phyloP scores from a whole-genome alignment of 352 stramenopile genomes.

The Pythium rishiriense region DNA sequence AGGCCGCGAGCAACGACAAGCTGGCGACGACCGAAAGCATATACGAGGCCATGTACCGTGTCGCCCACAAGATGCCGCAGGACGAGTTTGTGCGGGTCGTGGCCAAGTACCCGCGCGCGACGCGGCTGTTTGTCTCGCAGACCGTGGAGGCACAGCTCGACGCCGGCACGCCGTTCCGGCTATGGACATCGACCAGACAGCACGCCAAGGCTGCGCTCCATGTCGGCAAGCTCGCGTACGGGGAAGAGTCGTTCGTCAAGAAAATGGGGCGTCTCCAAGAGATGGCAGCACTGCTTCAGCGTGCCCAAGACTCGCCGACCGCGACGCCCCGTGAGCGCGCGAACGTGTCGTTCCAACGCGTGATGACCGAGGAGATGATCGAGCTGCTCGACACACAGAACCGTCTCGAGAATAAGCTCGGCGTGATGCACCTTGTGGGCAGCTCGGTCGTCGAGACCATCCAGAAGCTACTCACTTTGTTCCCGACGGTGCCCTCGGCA shows the following conservation, averaged over 20 bases:
- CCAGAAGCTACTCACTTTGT: conserved; percentile 57
- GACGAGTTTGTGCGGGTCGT: conserved; percentile 42
- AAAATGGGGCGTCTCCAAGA: conserved; percentile 42
- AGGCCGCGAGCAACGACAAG: conserved; percentile 42
- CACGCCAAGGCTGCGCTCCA: conserved; percentile 35
- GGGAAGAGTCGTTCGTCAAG: conserved; percentile 42
- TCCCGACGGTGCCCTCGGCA: conserved; percentile 38
- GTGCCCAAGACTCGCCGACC: neutral
- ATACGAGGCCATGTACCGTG: conserved; percentile 39
- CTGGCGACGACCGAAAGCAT: conserved; percentile 50
- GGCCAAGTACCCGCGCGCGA: conserved; percentile 45
- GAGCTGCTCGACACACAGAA: conserved; percentile 44
- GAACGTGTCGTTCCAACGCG: conserved; percentile 41
- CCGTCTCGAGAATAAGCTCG: conserved; percentile 38
- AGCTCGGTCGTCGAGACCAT: conserved; percentile 57
- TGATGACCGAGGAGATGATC: conserved; percentile 54
- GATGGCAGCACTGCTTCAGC: conserved; percentile 36
- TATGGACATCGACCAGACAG: conserved; percentile 29
- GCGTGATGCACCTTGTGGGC: conserved; percentile 43
- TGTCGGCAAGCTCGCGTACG: conserved; percentile 49
- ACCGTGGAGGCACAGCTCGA: conserved; percentile 36
- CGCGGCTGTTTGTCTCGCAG: conserved; percentile 44
- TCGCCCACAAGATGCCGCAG: conserved; percentile 31
- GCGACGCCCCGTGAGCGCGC: conserved; percentile 16
- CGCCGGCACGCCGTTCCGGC: conserved; percentile 34